Base-by-base conservation (phyloP, 306 rosid genomes). In the Rosa chinensis region DNA sequence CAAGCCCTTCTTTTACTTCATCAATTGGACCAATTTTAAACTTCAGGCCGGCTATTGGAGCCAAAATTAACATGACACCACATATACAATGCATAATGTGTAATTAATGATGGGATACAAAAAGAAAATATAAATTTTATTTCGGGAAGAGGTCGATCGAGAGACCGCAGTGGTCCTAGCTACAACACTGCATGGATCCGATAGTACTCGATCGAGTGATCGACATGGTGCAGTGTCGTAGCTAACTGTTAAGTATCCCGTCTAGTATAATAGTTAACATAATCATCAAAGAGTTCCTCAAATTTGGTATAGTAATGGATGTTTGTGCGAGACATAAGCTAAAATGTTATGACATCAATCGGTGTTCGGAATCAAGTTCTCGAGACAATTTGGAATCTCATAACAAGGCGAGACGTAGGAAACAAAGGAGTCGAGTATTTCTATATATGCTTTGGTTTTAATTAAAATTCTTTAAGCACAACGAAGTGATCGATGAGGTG, bases 1-100 rank as follows among this genome's bases (percentile, higher is more conserved):
- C 5, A 9, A 53, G 59, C 59, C 9, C 59, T 53, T 53, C 59
- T 53, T 23, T 23, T 23, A 7, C 66, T 1, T 10, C 37, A 28
- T 13, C 37, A 32, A 1, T 63, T 2, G 20, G 20, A 28, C 32
- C 42, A 63, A 63, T 63, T 63, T 63, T 63, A 32, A 18, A 63
- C 25, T 2, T 43, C 17, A 32, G 61, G 85, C 82, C 85, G 85
- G 85, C 82, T 55, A 77, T 77, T 72, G 71, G 63, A 32, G 71
- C 64, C 71, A 82, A 77, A 72, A 56, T 42, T 62, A 75, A 44
- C 11, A 53, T 20, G 66, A 20, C 62, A 53, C 37, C 21, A 64
- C 10, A 53, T 5, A 53, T 6, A 53, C 23, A 6, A 20, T 55
- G 6, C 10, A 53, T 8, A 20, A 11, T 20, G 59, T 13, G 12